A percentile compares a stretch with the other conserved stretches of the same genome.
Conservation (phyloP, 2,329 filamentous ascomycete genomes). For the Fusarium marasasianum region DNA sequence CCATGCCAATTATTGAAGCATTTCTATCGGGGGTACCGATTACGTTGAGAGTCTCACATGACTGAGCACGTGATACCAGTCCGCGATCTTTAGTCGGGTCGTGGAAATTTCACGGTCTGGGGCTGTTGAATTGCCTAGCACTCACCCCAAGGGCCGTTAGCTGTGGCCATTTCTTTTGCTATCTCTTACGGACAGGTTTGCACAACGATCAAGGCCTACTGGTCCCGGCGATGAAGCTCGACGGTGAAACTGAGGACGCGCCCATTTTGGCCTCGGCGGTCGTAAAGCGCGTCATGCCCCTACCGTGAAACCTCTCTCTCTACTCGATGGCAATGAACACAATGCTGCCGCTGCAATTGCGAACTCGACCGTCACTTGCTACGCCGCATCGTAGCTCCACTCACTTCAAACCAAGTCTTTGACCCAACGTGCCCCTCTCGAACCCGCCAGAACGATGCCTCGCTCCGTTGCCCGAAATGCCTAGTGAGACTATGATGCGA, state of each 20-base stretch:
- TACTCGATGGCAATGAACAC: background rate
- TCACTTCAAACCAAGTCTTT: rapidly evolving
- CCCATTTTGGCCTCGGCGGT: no score
- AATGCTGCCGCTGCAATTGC: background rate
- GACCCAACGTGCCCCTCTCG: rapidly evolving
- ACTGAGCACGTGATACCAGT: background rate
- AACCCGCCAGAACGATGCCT: rapidly evolving
- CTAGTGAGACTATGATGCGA: rapidly evolving
- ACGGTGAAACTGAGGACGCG: no score
- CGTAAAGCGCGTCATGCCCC: no score
- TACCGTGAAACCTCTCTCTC: background rate
- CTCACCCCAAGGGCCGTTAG: rapidly evolving
- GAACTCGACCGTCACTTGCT: no score
- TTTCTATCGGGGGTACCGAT: background rate
- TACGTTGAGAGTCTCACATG: background rate
- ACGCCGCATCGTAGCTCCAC: rapidly evolving
- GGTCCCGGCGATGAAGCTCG: rapidly evolving
- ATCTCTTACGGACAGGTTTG: background rate
- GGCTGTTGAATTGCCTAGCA: background rate
- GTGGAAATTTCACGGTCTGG: background rate
- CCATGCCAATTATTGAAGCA: background rate
- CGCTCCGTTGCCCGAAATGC: rapidly evolving
- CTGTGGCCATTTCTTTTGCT: no score
- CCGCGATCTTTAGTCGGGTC: rapidly evolving
- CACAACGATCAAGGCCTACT: rapidly evolving